A percentile compares a stretch with the other conserved stretches of the same genome.
These are phyloP conservation scores for Brassica rapa DNA, from an alignment of 345 rosid genomes.

Conservation along the genomic window DNA sequence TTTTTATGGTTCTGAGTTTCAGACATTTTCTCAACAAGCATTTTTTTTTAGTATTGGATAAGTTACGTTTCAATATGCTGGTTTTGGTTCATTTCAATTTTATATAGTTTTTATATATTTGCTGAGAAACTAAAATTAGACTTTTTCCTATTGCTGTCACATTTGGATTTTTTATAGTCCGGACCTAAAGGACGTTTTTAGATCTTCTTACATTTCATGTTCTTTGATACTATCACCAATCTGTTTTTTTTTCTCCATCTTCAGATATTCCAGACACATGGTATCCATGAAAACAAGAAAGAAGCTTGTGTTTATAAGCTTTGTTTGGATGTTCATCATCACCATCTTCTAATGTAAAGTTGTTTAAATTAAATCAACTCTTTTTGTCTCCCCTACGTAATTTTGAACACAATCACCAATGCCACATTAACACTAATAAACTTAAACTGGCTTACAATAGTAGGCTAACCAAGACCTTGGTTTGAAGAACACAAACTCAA, in stretches of 20 bases:
- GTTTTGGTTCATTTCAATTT: neutral
- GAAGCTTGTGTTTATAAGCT: neutral
- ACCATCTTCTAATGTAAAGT: neutral
- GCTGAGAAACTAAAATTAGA: neutral
- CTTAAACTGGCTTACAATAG: constrained; percentile 3
- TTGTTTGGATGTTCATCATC: neutral
- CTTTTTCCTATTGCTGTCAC: neutral
- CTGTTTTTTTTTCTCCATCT: neutral
- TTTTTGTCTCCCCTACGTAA: neutral
- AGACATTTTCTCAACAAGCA: neutral
- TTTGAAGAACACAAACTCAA: constrained; percentile 1
- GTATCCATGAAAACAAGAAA: neutral
- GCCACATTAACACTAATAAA: neutral
- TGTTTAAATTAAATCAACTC: neutral
- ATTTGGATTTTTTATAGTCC: constrained; percentile 48
- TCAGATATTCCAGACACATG: neutral
- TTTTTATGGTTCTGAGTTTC: neutral
- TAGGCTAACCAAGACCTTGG: constrained; percentile 4
- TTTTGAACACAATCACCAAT: neutral
- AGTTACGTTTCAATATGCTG: neutral
- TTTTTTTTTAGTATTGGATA: neutral
- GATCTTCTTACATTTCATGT: neutral
- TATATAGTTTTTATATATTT: too few species aligned
- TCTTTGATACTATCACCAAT: neutral
- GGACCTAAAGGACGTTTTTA: constrained; percentile 36